phyloP scores from a whole-genome alignment of 192 early-diverging fungal species.

The Backusella circina region DNA sequence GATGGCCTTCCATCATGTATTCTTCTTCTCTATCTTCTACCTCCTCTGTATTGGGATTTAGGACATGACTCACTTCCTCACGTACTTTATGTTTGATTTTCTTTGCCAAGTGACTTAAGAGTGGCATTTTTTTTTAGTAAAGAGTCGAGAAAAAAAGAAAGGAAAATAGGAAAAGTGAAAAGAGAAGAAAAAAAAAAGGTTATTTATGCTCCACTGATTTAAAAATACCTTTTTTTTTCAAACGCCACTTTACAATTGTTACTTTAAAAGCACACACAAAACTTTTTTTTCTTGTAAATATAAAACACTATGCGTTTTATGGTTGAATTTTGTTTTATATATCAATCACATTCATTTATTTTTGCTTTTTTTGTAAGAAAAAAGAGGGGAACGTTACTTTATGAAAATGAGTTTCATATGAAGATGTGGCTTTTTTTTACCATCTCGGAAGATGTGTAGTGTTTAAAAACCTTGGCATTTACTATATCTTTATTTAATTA shows the following conservation, averaged over 20 bases:
- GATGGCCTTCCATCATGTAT: slow-evolving; percentile 40
- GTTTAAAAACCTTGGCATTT: background rate
- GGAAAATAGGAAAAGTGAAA: background rate
- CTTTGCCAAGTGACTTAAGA: slow-evolving; percentile 5
- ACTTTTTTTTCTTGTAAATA: background rate
- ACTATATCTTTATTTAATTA: too few relatives aligned
- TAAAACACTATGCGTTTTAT: background rate
- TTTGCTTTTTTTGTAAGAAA: too few relatives aligned
- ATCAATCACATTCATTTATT: too few relatives aligned
- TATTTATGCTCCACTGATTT: background rate
- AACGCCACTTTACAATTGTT: background rate
- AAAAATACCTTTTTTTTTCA: background rate
- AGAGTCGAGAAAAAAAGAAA: background rate
- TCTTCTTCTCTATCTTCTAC: slow-evolving; percentile 42
- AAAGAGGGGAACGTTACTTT: too few relatives aligned
- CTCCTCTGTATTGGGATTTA: slow-evolving; percentile 34
- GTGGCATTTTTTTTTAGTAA: slow-evolving; percentile 3
- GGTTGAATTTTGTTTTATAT: too few relatives aligned
- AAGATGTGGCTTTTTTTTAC: background rate
- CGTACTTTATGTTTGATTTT: slow-evolving; percentile 8
- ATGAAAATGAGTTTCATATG: background rate
- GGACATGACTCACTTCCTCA: slow-evolving; percentile 4
- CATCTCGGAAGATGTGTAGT: too few relatives aligned
- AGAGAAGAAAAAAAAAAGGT: background rate
- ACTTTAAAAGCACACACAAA: background rate